phyloP scores from a whole-genome alignment of 495 filamentous ascomycete genomes.

The Neurospora sp. region DNA sequence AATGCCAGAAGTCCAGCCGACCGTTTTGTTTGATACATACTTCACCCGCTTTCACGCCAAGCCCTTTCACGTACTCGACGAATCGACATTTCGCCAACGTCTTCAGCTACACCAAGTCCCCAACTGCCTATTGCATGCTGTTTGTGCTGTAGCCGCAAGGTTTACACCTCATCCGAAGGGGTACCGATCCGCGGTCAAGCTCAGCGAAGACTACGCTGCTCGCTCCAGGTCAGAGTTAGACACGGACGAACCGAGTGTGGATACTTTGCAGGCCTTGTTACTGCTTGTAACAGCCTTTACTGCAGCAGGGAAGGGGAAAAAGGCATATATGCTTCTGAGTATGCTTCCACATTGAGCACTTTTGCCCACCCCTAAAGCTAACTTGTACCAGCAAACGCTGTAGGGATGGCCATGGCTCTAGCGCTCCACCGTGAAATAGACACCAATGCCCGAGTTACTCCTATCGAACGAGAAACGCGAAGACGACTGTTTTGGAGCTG shows the following conservation, averaged over 20 bases:
- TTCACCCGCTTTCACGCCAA: slow-evolving; percentile 69
- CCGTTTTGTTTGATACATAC: slow-evolving; percentile 62
- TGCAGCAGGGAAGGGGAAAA: slow-evolving; percentile 70
- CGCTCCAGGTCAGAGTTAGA: slow-evolving; percentile 60
- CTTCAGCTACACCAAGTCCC: slow-evolving; percentile 58
- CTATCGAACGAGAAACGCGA: slow-evolving; percentile 59
- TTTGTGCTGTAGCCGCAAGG: slow-evolving; percentile 61
- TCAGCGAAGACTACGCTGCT: slow-evolving; percentile 57
- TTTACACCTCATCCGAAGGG: slow-evolving; percentile 53
- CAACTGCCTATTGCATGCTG: slow-evolving; percentile 51
- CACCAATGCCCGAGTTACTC: slow-evolving; percentile 40
- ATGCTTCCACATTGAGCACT: slow-evolving; percentile 16
- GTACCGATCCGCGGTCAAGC: slow-evolving; percentile 46
- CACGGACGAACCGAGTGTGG: slow-evolving; percentile 67
- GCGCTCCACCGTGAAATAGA: slow-evolving; percentile 66
- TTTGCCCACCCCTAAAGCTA: not conserved
- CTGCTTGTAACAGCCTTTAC: slow-evolving; percentile 68
- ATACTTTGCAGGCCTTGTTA: slow-evolving; percentile 62
- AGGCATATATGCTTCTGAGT: slow-evolving; percentile 78
- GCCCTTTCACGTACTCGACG: slow-evolving; percentile 69
- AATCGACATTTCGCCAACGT: slow-evolving; percentile 55
- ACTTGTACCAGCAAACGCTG: slow-evolving; percentile 50
- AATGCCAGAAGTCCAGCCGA: slow-evolving; percentile 31
- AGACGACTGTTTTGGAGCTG: slow-evolving; percentile 75
- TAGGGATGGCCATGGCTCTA: slow-evolving; percentile 71